These are phyloP conservation scores for Chlorella sp. DNA, from an alignment of 139 green algal genomes.

Conservation along the genomic window DNA sequence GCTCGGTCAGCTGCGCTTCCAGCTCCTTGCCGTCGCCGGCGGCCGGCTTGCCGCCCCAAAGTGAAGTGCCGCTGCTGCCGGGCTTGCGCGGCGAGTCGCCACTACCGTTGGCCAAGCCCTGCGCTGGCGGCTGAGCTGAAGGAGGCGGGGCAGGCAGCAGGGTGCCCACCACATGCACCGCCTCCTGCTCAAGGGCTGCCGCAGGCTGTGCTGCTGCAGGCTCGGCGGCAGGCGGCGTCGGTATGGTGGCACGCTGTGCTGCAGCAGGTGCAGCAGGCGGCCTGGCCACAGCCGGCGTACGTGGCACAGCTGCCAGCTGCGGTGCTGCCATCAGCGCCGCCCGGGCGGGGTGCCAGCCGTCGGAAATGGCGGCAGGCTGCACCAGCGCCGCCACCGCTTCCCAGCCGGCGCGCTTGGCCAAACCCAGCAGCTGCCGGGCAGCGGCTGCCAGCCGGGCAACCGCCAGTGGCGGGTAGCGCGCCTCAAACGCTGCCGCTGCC, in stretches of 20 bases:
- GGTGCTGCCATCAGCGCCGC: not conserved
- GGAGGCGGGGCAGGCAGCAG: not conserved
- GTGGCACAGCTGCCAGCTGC: not conserved
- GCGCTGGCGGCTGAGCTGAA: not conserved
- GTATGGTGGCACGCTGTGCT: not conserved
- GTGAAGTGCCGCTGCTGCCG: not conserved
- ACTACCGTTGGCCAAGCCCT: not conserved
- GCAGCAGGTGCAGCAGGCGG: not conserved
- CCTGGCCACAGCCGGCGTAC: not conserved
- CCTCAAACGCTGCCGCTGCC: not conserved
- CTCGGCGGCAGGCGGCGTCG: not conserved
- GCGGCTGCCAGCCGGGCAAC: slow-evolving; percentile 1
- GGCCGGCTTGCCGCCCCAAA: not conserved
- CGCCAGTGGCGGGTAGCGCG: slow-evolving; percentile 5
- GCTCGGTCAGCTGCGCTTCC: not conserved
- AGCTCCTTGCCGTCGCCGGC: not conserved
- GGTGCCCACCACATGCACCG: too few relatives aligned
- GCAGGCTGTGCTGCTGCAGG: not conserved
- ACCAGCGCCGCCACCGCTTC: not conserved
- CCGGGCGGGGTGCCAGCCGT: not conserved
- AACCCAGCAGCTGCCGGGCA: not conserved
- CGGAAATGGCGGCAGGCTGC: not conserved
- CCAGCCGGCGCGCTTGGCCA: not conserved
- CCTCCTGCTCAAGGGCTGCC: not conserved
- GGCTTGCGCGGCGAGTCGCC: not conserved